Evolutionary conservation across 73 alveolate genomes (phyloP), one percentile per base, ranked within the genome.

Genomic region (Stentor coeruleus): DNA sequence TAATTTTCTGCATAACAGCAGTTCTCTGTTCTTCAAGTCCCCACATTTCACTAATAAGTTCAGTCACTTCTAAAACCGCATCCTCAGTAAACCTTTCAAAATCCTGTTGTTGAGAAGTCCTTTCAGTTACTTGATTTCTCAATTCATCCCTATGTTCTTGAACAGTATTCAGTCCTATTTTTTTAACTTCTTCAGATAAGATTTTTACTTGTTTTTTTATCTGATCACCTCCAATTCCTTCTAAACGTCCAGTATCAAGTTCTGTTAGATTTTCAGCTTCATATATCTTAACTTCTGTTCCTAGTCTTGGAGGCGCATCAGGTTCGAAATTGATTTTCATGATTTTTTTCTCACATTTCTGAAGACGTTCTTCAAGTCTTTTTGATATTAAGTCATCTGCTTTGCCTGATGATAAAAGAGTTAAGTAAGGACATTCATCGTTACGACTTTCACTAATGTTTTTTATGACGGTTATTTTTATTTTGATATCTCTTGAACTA

Each of bases 21-120:
- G n/a, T 40, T 66, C 79, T 66, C 39, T 66, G 79, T 1, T 20
- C n/a, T 66, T 66, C 40, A 26, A 66, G 11, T 66, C 15, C 79
- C 37, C 37, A 20, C 1, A 66, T 14, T 26, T 66, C 33, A 20
- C 2, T 1, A 66, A 20, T 66, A 14, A 20, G n/a, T 66, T 31
- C 79, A 20, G n/a, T 31, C 2, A 66, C 1, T 20, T 66, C 37
- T 2, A 20, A 20, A 20, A 31, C n/a, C 1, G 37, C n/a, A 1
- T 20, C 33, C 11, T 66, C 41, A 14, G 37, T 2, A 20, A 31
- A 20, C 33, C n/a, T 0, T 2, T 66, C 40, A 66, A 31, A 20
- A 20, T 20, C 26, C n/a, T 66, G 49, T 66, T 66, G 49, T 40
- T 20, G 79, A 37, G n/a, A 37, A 14, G 11, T 33, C 37, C 79